Evolutionary conservation across 2,329 filamentous ascomycete genomes (phyloP), one percentile per base, ranked within the genome.

Genomic region (Ilyonectria destructans): DNA sequence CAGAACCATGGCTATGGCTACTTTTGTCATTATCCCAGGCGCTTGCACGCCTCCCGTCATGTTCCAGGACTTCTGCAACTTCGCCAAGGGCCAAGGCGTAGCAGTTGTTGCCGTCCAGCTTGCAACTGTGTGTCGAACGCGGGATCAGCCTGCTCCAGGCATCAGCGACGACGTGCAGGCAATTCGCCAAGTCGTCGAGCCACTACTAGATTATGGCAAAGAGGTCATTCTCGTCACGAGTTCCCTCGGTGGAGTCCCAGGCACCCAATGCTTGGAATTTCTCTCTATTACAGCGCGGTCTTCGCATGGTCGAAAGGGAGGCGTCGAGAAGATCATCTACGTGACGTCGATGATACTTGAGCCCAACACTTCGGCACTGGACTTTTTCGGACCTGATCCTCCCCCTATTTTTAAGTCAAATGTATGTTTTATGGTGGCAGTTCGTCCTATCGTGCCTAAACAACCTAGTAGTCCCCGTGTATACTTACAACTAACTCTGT

Each of bases 161-260:
- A 69, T 71, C 65, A 71, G 40, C 12, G 69, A 69, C 6, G 69
- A 71, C 49, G 61, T 19, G 4, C 26, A 57, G 0, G 69, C 66
- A 13, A 67, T 69, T 13, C 17, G 15, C 40, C 58, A 33, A 6
- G 51, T 71, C 15, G 55, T 63, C 10, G 40, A 43, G 2, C 58
- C 45, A 5, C 58, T 71, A 8, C 21, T 71, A 2, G 69, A 63
- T 0, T 13, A 61, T 8, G 61, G 66, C 0, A 58, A 63, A 10
- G 23, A 49, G 2, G 69, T 71, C 1, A 51, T 71, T 1, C 13
- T 71, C 0, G 51, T 71, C 48, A 60, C 65, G 13, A 69, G 71
- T 35, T 71, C 69, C 0, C 71, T 71, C 13, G 69, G 69, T 2
- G 69, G 69, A 0, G 71, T 71, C 7, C 61, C 65, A 3, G 69